A percentile compares a stretch with the other conserved stretches of the same genome.
phyloP scores from a whole-genome alignment of 257 asterid genomes.

The Fraxinus quadrangulata region DNA sequence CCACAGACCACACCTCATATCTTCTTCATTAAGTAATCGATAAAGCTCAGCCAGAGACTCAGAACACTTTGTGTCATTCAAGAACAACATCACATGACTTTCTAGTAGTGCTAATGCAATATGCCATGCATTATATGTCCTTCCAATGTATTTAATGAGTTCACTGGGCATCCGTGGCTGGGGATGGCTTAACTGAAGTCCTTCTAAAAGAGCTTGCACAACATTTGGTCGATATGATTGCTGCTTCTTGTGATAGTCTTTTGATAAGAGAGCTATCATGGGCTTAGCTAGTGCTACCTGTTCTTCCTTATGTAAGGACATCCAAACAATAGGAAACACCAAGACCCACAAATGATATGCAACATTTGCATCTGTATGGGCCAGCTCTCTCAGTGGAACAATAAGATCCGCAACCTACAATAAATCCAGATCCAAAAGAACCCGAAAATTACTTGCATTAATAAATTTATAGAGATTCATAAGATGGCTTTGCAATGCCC shows the following conservation, averaged over 20 bases:
- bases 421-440: conserved; percentile 21
- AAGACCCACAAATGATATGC: conserved; percentile 98
- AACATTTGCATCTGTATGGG: conserved; percentile 93
- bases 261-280: conserved; percentile 87
- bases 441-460: conserved; percentile 4
- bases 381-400: conserved; percentile 91
- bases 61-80: conserved; percentile 89
- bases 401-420: conserved; percentile 90
- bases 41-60: conserved; percentile 99
- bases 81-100: conserved; percentile 96
- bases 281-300: conserved; percentile 97
- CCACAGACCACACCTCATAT: conserved; percentile 99
- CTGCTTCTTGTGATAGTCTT: conserved; percentile 99
- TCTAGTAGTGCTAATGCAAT: conserved; percentile 88
- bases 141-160: conserved; percentile 91
- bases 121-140: conserved; percentile 99
- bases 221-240: conserved; percentile 92
- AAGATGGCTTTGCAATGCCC: conserved; percentile 3
- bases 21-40: conserved; percentile 95
- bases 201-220: conserved; percentile 99
- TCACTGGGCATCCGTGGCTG: conserved; percentile 99
- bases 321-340: conserved; percentile 99
- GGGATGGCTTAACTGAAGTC: conserved; percentile 97
- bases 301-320: conserved; percentile 93
- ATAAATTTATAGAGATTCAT: neutral